Evolutionary conservation across 805 yeast species (phyloP).

Genomic region (Kazachstania viticola): DNA sequence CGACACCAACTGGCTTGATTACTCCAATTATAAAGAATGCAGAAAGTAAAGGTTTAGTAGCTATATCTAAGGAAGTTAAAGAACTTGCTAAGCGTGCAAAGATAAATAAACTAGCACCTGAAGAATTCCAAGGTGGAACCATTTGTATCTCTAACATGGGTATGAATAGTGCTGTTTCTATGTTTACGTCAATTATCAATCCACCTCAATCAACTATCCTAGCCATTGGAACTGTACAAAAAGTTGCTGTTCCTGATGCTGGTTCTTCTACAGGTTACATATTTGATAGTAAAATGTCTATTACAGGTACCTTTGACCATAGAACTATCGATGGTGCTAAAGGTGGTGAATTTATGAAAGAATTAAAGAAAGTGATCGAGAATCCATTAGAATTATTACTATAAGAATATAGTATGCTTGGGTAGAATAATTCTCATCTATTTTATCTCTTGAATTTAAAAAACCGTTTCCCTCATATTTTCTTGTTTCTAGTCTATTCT

Average conservation of each 20-base stretch:
- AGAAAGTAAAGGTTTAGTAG: constrained; percentile 71
- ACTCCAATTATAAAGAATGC: constrained; percentile 93
- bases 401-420: constrained; percentile 32
- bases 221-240: constrained; percentile 88
- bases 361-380: constrained; percentile 81
- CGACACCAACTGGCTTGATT: constrained; percentile 93
- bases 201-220: constrained; percentile 94
- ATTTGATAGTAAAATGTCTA: constrained; percentile 80
- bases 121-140: constrained; percentile 99
- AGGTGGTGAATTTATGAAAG: constrained; percentile 95
- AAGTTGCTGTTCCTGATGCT: constrained; percentile 86
- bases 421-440: too few relatives aligned
- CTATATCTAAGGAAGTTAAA: constrained; percentile 76
- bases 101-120: constrained; percentile 83
- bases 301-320: constrained; percentile 97
- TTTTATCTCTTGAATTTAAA: too few relatives aligned
- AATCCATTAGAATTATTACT: constrained; percentile 90
- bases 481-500: too few relatives aligned
- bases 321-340: constrained; percentile 95
- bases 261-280: constrained; percentile 84
- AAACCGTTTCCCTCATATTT: too few relatives aligned
- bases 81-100: constrained; percentile 95
- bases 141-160: constrained; percentile 98
- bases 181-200: constrained; percentile 94
- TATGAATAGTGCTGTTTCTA: constrained; percentile 88